Evolutionary conservation across 805 yeast species (phyloP).

Genomic region (Tetrapisispora taiwanensis): DNA sequence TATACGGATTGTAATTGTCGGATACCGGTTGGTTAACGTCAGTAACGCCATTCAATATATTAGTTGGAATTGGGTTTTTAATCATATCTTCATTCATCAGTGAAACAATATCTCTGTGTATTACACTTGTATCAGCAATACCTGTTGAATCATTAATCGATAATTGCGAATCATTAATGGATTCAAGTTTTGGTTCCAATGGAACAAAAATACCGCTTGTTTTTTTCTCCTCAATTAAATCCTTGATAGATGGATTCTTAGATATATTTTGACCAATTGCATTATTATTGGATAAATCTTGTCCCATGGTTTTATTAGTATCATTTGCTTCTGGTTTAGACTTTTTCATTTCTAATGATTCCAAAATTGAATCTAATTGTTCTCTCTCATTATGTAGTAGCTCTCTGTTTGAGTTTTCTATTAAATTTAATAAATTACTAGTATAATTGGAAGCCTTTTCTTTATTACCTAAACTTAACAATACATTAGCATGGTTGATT

Average conservation of each 20-base stretch:
- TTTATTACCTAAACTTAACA: conserved; percentile 36
- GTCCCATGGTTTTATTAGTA: no score
- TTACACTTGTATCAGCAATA: conserved; percentile 3
- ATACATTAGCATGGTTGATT: not conserved
- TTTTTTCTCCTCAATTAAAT: not conserved
- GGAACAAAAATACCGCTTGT: not conserved
- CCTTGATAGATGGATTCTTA: not conserved
- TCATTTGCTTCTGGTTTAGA: no score
- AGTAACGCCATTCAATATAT: not conserved
- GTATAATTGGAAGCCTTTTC: conserved; percentile 31
- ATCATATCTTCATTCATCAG: not conserved
- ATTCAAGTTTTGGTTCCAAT: not conserved
- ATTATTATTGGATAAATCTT: no score
- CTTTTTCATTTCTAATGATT: not conserved
- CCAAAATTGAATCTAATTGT: not conserved
- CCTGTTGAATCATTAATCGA: not conserved
- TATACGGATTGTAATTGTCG: not conserved
- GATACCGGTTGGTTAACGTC: not conserved
- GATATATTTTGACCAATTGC: no score
- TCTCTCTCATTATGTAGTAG: not conserved
- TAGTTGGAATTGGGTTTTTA: not conserved
- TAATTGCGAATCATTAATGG: not conserved
- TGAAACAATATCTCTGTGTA: not conserved
- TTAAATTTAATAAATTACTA: not conserved
- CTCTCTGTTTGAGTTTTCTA: not conserved